Evolutionary conservation across 2,329 filamentous ascomycete species (phyloP).

Genomic region (Xylaria sp.): DNA sequence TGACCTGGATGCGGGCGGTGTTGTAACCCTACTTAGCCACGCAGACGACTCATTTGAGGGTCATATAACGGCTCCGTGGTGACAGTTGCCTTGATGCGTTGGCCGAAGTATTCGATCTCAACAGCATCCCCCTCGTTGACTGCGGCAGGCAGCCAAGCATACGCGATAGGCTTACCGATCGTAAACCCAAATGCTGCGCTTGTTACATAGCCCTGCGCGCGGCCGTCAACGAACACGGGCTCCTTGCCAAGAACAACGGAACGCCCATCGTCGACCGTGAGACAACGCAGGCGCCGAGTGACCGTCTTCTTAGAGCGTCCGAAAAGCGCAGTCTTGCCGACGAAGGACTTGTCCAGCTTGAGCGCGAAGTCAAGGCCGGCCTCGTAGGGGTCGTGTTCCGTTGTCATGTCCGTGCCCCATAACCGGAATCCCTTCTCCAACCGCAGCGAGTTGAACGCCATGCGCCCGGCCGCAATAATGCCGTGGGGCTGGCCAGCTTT

Average conservation of each 20-base stretch:
- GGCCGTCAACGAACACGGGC: constrained; percentile 34
- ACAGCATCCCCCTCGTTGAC: constrained; percentile 29
- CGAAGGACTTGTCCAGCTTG: constrained; percentile 37
- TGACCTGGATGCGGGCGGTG: neutral
- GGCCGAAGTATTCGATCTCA: constrained; percentile 39
- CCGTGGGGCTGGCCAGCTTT: constrained; percentile 32
- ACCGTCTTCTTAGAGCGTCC: constrained; percentile 29
- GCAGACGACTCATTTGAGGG: constrained; percentile 33
- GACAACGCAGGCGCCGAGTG: constrained; percentile 20
- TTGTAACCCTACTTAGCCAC: constrained; percentile 7
- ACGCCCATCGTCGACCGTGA: constrained; percentile 35
- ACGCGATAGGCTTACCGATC: constrained; percentile 34
- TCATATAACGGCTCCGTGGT: constrained; percentile 35
- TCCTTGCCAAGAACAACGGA: constrained; percentile 38
- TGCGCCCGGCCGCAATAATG: constrained; percentile 36
- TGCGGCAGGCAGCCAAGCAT: constrained; percentile 31
- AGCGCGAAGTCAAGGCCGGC: constrained; percentile 37
- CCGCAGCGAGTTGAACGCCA: constrained; percentile 37
- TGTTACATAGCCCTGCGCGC: constrained; percentile 33
- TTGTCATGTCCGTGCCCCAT: constrained; percentile 37
- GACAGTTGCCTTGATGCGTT: constrained; percentile 33
- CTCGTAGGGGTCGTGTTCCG: constrained; percentile 39
- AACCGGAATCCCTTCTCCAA: constrained; percentile 37
- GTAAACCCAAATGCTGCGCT: constrained; percentile 37
- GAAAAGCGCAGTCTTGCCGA: constrained; percentile 35